Base-by-base conservation (phyloP, 192 early-diverging fungal genomes). In the Rhizophagus sp. region DNA sequence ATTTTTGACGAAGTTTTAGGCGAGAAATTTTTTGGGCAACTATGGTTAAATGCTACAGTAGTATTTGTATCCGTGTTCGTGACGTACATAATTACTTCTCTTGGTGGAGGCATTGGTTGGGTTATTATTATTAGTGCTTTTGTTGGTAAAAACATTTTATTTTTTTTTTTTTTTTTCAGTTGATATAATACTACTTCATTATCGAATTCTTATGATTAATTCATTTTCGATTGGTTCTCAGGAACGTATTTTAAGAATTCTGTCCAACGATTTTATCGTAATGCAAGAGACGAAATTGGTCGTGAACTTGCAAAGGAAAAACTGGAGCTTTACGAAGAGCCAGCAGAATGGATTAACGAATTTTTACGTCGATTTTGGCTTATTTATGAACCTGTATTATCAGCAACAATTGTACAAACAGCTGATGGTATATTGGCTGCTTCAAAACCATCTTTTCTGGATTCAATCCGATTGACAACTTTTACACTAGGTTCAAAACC, bases 291-390 rank as follows among this genome's bases (percentile, higher is more conserved):
- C 76, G 93, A 95, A 78, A 84, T 94, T 52, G 83, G 86, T 62
- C 90, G 93, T 24, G 93, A 93, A 68, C 83, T 93, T 70, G 83
- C 89, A 80, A 80, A 85, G 47, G 81, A 83, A 79, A 75, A 83
- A 73, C 68, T 91, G 9, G 87, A 87, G 49, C 82, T 83, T 24
- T 84, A 89, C 34, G 79, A 75, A 8, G 93, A 95, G 75, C 84
- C 92, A 61, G 94, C 92, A 17, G 96, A 95, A 64, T 98, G 97
- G 97, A 86, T 98, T 62, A 98, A 98, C 83, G 89, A 91, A 86
- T 95, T 96, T 85, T 83, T 95, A 73, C 87, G 88, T 33, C 88
- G 92, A 66, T 97, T 96, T 86, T 98, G 97, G 97, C 83, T 94
- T 22, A 95, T 93, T 75, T 96, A 94, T 76, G 97, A 98, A 84